Base-by-base conservation (phyloP, 345 rosid species). In the Physaria fendleri region DNA sequence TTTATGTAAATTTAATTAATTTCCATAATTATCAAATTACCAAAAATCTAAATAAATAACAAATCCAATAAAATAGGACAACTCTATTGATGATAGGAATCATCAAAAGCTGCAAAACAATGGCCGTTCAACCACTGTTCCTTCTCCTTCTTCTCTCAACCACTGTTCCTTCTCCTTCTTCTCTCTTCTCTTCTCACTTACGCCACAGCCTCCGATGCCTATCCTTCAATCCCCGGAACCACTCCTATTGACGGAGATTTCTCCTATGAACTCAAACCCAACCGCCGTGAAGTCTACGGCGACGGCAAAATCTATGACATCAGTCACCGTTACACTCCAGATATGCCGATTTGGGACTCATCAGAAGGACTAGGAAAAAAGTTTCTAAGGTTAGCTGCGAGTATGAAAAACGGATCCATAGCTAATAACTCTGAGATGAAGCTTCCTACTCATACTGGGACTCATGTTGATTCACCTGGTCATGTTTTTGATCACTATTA, bases 391-490 rank as follows among this genome's bases (percentile, higher is more conserved):
- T 71, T 85, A 8, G 81, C 81, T 2, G 46, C 48, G 13, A 91
- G 96, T 68, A 85, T 91, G 75, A 91, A 91, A 77, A 91, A 91
- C 58, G 98, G 98, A 14, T 88, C 98, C 2, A 63, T 73, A 25
- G 83, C 90, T 18, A 91, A 91, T 44, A 71, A 65, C 43, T 91
- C 98, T 8, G 82, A 82, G 86, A 88, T 88, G 92, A 85, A 85
- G 73, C 69, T 91, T 1, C 81, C 90, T 6, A 50, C 80, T 6
- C 98, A 91, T 62, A 78, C 95, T 0, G 98, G 96, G 6, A 91
- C 98, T 1, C 98, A 91, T 68, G 80, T 91, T 6, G 96, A 91
- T 46, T 85, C 98, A 2, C 96, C 98, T 0, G 95, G 98, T 0
- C 98, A 91, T 39, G 83, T 91, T 54, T 71, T 62, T 17, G 98